Percentiles rank a stretch among this genome's conserved stretches.
phyloP scores from a whole-genome alignment of 208 protist species.

The Leishmania martiniquensis region DNA sequence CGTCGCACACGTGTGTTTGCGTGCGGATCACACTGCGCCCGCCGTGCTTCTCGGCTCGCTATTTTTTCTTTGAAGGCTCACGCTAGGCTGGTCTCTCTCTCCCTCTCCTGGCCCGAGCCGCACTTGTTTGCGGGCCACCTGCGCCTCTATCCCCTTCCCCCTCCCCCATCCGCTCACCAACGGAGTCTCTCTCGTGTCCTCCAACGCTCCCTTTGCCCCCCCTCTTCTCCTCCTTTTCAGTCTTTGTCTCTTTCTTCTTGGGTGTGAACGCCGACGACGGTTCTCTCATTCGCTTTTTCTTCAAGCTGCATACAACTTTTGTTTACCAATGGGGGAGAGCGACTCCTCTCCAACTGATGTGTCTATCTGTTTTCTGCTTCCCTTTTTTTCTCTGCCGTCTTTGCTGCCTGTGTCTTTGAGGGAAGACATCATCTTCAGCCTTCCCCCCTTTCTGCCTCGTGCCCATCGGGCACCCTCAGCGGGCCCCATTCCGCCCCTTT shows the following conservation, averaged over 20 bases:
- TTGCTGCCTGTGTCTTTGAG: background rate
- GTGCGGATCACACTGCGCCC: background rate
- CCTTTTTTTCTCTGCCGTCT: background rate
- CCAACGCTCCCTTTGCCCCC: background rate
- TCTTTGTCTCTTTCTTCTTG: slow-evolving; percentile 8
- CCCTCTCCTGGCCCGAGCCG: background rate
- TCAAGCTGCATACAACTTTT: background rate
- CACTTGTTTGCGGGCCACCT: background rate
- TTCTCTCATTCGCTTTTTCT: too few species aligned
- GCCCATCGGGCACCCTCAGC: background rate
- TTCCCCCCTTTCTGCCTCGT: background rate
- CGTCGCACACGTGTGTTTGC: background rate
- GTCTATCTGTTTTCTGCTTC: background rate
- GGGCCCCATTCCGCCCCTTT: background rate
- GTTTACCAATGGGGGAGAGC: background rate
- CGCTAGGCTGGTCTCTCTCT: background rate
- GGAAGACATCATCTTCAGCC: background rate
- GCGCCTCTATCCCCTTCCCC: background rate
- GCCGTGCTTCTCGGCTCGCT: background rate
- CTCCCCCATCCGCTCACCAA: background rate
- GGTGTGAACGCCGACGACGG: too few species aligned
- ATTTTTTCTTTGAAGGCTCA: background rate
- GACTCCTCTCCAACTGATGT: background rate
- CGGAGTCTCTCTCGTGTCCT: background rate
- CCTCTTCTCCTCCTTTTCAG: background rate